These are phyloP conservation scores for Cylindricascospora bacillispora DNA, from an alignment of 1,139 yeast species.

Conservation along the genomic window DNA sequence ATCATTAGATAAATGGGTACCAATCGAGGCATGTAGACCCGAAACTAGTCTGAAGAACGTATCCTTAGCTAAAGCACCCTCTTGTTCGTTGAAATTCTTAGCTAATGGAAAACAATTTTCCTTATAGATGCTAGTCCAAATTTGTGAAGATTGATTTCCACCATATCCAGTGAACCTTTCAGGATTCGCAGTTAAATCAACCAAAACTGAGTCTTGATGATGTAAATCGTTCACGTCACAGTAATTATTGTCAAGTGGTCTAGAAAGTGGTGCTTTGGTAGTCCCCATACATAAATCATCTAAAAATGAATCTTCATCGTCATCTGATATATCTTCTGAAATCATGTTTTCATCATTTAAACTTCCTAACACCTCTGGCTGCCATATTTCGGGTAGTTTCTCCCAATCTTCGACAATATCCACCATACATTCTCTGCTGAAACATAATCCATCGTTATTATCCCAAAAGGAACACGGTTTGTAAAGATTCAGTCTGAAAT, in stretches of 20 bases:
- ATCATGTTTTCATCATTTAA: conserved; percentile 34
- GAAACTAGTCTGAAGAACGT: conserved; percentile 76
- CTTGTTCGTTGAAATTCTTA: conserved; percentile 28
- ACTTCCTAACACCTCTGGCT: conserved; percentile 61
- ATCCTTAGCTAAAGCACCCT: conserved; percentile 68
- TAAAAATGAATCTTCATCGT: conserved; percentile 26
- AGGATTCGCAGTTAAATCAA: conserved; percentile 77
- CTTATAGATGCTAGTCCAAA: conserved; percentile 86
- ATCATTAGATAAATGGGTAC: conserved; percentile 85
- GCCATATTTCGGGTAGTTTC: conserved; percentile 57
- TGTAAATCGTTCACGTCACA: conserved; percentile 33
- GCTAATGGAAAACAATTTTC: conserved; percentile 61
- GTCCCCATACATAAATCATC: conserved; percentile 21
- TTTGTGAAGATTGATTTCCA: conserved; percentile 81
- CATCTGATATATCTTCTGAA: conserved; percentile 19
- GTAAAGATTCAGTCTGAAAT: conserved; percentile 76
- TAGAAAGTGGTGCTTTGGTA: conserved; percentile 5
- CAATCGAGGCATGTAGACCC: conserved; percentile 94
- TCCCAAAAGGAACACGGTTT: conserved; percentile 85
- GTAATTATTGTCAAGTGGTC: conserved; percentile 28
- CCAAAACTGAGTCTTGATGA: conserved; percentile 53
- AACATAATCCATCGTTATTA: conserved; percentile 68
- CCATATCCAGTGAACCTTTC: conserved; percentile 96
- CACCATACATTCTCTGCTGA: conserved; percentile 88
- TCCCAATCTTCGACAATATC: conserved; percentile 60